phyloP scores from a whole-genome alignment of 768 basidiomycete species.

The Mycena crocata region DNA sequence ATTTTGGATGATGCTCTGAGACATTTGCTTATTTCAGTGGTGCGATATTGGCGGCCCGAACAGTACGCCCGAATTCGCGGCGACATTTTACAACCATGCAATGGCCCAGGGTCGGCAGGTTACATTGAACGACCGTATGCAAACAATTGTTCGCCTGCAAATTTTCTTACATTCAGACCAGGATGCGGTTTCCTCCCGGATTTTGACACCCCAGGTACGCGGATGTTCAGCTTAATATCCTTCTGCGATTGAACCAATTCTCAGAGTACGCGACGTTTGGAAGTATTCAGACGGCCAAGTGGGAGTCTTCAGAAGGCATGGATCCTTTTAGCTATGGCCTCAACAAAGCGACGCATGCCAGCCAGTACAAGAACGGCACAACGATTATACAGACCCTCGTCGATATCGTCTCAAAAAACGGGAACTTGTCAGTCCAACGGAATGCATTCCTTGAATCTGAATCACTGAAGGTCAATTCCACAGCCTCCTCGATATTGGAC shows the following conservation, averaged over 20 bases:
- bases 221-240: no score
- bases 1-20: neutral
- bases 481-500: constrained; percentile 65
- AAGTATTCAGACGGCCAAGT: constrained; percentile 57
- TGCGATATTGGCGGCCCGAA: constrained; percentile 69
- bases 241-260: no score
- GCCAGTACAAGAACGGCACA: constrained; percentile 60
- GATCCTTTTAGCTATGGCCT: constrained; percentile 65
- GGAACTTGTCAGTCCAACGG: constrained; percentile 60
- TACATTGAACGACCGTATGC: constrained; percentile 52
- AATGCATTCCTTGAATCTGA: neutral
- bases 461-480: neutral
- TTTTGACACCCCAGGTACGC: constrained; percentile 69
- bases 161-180: constrained; percentile 30
- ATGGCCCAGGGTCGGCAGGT: constrained; percentile 56
- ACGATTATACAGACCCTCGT: constrained; percentile 63
- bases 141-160: neutral
- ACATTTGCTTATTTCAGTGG: constrained; percentile 49
- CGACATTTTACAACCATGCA: constrained; percentile 59
- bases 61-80: constrained; percentile 56
- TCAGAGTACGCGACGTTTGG: constrained; percentile 63
- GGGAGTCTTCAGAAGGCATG: constrained; percentile 73
- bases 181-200: constrained; percentile 64
- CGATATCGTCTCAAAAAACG: constrained; percentile 72
- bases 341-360: constrained; percentile 54